Conservation (phyloP, 148 eudicot genomes). For the Rhododendron williamsianum region DNA sequence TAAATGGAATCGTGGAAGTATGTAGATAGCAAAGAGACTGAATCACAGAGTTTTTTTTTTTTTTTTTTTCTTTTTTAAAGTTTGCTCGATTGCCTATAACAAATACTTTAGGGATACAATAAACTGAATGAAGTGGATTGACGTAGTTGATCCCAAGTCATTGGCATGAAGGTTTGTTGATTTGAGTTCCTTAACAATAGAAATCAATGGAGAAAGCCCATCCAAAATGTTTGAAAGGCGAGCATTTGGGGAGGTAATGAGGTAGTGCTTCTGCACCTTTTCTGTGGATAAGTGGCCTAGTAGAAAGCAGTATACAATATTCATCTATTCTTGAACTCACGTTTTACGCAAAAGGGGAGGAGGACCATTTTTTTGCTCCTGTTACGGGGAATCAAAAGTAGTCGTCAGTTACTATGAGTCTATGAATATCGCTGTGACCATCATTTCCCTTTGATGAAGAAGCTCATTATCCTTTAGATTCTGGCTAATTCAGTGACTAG, state of each 20-base stretch:
- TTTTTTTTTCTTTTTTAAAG: no score
- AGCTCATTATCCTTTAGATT: constrained; percentile 1
- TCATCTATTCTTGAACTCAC: not conserved
- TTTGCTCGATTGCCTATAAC: not conserved
- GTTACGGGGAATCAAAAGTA: not conserved
- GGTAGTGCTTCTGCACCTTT: constrained; percentile 1
- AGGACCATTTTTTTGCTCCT: not conserved
- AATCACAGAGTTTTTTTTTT: not conserved
- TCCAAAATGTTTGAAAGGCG: not conserved
- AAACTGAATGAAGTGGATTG: not conserved
- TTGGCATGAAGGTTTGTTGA: not conserved
- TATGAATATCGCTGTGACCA: not conserved
- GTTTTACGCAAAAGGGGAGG: not conserved
- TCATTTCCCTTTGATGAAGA: not conserved
- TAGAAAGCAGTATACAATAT: not conserved
- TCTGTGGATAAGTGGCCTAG: not conserved
- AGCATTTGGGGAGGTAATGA: not conserved
- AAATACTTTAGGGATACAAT: not conserved
- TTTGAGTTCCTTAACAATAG: not conserved
- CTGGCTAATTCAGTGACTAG: not conserved
- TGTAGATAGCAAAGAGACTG: not conserved
- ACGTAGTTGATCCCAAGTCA: not conserved
- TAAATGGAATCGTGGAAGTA: not conserved
- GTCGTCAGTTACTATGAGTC: not conserved
- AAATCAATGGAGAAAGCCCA: not conserved